Conservation (phyloP, 208 protist species). For the Leishmania arabica region DNA sequence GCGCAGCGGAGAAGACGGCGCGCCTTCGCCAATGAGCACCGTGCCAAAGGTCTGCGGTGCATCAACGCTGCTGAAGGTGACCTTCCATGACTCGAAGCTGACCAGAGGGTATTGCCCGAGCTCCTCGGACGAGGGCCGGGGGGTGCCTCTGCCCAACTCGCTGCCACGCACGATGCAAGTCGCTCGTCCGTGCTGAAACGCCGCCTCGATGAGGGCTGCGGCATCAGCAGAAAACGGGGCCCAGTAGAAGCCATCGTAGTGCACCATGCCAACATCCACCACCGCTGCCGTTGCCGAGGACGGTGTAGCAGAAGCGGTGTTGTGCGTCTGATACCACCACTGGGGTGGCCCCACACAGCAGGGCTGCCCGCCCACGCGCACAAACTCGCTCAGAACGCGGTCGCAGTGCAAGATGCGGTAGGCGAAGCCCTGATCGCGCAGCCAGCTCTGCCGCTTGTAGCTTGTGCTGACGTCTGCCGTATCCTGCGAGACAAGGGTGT, state of each 20-base stretch:
- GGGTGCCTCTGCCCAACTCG: slow-evolving; percentile 40
- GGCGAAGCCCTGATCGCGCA: slow-evolving; percentile 96
- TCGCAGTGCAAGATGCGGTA: slow-evolving; percentile 82
- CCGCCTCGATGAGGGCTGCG: slow-evolving; percentile 47
- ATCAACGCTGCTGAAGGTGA: slow-evolving; percentile 79
- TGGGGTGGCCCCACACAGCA: slow-evolving; percentile 82
- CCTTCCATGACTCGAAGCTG: slow-evolving; percentile 47
- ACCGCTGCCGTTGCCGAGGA: background rate
- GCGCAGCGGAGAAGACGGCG: slow-evolving; percentile 24
- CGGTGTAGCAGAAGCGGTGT: background rate
- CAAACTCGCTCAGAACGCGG: slow-evolving; percentile 49
- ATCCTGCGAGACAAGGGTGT: slow-evolving; percentile 97
- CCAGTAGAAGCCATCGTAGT: slow-evolving; percentile 45
- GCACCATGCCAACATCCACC: background rate
- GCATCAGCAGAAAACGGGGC: slow-evolving; percentile 58
- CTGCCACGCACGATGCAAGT: slow-evolving; percentile 40
- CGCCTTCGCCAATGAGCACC: slow-evolving; percentile 46
- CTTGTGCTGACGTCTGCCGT: slow-evolving; percentile 97
- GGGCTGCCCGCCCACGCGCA: slow-evolving; percentile 46
- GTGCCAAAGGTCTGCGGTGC: slow-evolving; percentile 81
- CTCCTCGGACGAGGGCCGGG: slow-evolving; percentile 20
- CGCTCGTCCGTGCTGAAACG: slow-evolving; percentile 54
- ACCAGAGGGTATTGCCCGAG: slow-evolving; percentile 26
- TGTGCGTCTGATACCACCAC: slow-evolving; percentile 79
- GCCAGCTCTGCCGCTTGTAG: slow-evolving; percentile 98